Conservation (phyloP, 768 basidiomycete species). For the Phanerochaete carnosa region DNA sequence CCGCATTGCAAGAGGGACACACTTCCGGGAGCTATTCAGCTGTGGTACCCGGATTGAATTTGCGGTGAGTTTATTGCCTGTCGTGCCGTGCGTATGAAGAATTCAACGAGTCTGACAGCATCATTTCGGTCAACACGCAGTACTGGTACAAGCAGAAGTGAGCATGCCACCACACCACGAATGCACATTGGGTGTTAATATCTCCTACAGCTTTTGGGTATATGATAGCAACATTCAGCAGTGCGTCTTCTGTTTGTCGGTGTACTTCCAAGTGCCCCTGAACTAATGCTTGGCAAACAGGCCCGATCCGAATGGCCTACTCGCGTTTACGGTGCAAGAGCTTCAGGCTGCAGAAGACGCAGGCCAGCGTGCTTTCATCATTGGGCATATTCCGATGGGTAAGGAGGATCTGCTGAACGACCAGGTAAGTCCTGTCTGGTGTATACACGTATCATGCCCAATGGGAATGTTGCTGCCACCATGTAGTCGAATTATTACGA, state of each 20-base stretch:
- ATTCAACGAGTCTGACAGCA: conserved; percentile 26
- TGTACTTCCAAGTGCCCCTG: background rate
- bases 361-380: conserved; percentile 62
- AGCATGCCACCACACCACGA: conserved; percentile 2
- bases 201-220: conserved; percentile 50
- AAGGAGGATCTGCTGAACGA: conserved; percentile 45
- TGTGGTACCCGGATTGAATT: conserved; percentile 44
- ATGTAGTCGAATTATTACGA: conserved; percentile 60
- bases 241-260: conserved; percentile 31
- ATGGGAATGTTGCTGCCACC: no score
- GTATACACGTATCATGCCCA: background rate
- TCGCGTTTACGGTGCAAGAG: conserved; percentile 51
- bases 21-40: conserved; percentile 54
- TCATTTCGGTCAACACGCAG: conserved; percentile 58
- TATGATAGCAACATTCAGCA: conserved; percentile 49
- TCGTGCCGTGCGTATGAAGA: background rate
- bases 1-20: conserved; percentile 41
- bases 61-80: conserved; percentile 32
- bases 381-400: conserved; percentile 56
- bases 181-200: background rate
- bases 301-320: conserved; percentile 58
- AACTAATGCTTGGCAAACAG: conserved; percentile 19
- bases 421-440: conserved; percentile 34
- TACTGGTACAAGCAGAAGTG: conserved; percentile 64
- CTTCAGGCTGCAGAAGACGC: conserved; percentile 58